Conservation (phyloP, 2,329 filamentous ascomycete species). For the Trichoderma breve region DNA sequence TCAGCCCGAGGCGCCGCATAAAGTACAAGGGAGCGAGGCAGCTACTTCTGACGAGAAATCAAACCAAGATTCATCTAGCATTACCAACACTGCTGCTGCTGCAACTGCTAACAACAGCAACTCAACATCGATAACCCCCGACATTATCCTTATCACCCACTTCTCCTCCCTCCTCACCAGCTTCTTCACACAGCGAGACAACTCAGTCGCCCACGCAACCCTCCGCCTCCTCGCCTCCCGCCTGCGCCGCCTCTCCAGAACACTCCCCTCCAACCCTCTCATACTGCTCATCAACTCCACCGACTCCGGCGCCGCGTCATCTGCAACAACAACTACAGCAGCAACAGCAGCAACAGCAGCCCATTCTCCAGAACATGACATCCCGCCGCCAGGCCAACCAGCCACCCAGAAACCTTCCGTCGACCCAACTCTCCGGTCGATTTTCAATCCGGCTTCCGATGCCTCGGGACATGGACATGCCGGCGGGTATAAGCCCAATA, state of each 20-base stretch:
- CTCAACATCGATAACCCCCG: neutral
- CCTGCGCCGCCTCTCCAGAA: slow-evolving; percentile 46
- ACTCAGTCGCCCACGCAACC: slow-evolving; percentile 45
- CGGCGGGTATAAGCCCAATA: slow-evolving; percentile 35
- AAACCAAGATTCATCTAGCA: neutral
- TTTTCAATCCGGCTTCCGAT: slow-evolving; percentile 38
- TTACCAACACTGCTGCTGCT: neutral
- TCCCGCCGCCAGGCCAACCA: neutral
- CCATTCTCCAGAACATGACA: neutral
- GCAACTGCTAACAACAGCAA: too few species aligned
- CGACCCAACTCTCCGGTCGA: slow-evolving; percentile 49
- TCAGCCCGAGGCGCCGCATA: neutral
- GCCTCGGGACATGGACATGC: slow-evolving; percentile 27
- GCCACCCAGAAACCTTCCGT: slow-evolving; percentile 22
- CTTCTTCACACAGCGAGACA: slow-evolving; percentile 51
- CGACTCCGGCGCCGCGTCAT: slow-evolving; percentile 9
- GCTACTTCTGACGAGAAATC: neutral
- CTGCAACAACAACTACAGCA: neutral
- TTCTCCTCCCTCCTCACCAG: slow-evolving; percentile 50
- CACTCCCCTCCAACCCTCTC: slow-evolving; percentile 42
- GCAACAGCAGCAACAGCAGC: neutral
- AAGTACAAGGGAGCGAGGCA: neutral
- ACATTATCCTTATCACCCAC: slow-evolving; percentile 54
- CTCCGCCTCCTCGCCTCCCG: slow-evolving; percentile 49
- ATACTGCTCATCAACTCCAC: slow-evolving; percentile 57